Conservation (phyloP, 129 eudicot genomes). For the Rutidosis leptorrhynchoides region DNA sequence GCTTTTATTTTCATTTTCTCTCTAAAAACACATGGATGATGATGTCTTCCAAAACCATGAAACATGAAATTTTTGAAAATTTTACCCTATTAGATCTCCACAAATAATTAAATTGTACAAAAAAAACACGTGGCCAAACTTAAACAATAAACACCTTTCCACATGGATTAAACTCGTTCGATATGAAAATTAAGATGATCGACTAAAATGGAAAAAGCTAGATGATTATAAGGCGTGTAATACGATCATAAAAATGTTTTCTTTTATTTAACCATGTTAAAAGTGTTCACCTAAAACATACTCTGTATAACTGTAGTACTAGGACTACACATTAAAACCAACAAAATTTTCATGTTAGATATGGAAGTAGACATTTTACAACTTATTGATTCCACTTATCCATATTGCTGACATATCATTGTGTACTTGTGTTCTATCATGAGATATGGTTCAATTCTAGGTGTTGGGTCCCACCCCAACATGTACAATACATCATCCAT, state of each 20-base stretch:
- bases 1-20: constrained; percentile 27
- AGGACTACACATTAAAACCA: not conserved
- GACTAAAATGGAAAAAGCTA: not conserved
- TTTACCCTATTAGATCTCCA: not conserved
- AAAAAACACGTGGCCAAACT: not conserved
- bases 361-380: constrained; percentile 6
- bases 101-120: not conserved
- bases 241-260: constrained; percentile 1
- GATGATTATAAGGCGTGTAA: not conserved
- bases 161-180: not conserved
- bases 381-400: constrained; percentile 38
- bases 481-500: constrained; percentile 28
- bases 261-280: constrained; percentile 1
- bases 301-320: not conserved
- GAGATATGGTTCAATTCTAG: constrained; percentile 31
- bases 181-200: not conserved
- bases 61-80: constrained; percentile 10
- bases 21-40: constrained; percentile 31
- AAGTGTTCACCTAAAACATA: too few species aligned
- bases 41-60: constrained; percentile 25
- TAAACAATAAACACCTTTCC: not conserved
- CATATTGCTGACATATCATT: constrained; percentile 33
- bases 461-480: constrained; percentile 31
- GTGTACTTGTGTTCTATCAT: constrained; percentile 38
- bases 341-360: not conserved